Base-by-base conservation (phyloP, 1,139 yeast genomes). In the Nadsonia commutata region DNA sequence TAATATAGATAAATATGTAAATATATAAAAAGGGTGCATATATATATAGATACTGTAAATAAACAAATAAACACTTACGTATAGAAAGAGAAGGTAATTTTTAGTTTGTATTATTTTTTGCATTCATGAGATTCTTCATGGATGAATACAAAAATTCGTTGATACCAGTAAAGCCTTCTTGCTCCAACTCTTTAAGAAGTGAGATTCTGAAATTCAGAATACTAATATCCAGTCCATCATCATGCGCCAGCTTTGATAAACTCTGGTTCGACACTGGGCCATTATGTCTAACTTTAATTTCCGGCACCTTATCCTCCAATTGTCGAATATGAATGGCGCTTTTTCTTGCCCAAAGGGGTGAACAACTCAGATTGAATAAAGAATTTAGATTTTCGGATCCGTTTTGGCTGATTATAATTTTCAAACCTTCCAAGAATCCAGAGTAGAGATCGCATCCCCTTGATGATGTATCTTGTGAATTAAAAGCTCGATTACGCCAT, bases 401-500 rank as follows among this genome's bases (percentile, higher is more conserved):
- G 0, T 40, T 19, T 4, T 27, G 16, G 16, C 16, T 16, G 4
- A 37, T n/a, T 3, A 41, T 18, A 2, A 22, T 18, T 1, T 36
- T 3, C 1, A 41, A 18, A 2, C 17, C 18, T 2, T 41, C 37
- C 6, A 41, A 19, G 20, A 37, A 41, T 11, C 22, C 31, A 3
- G 16, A 2, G 9, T 37, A 36, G 8, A 41, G 4, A 22, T 36
- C 37, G 8, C 22, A 6, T 8, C 40, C 41, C 39, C 40, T 41
- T 27, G 42, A 16, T 17, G 37, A n/a, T 40, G n/a, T 13, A n/a
- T 37, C 38, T 13, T 37, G 21, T 11, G 20, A 21, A 18, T 37
- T 18, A 37, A 21, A 18, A 37, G 38, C 20, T 18, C 38, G 38
- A 18, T 18, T 33, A 18, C 39, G 40, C 88, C 88, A 80, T 1